Percentiles rank a stretch among this genome's conserved stretches.
Conservation (phyloP, 2,329 filamentous ascomycete genomes). For the Emmonsiellopsis sp. region DNA sequence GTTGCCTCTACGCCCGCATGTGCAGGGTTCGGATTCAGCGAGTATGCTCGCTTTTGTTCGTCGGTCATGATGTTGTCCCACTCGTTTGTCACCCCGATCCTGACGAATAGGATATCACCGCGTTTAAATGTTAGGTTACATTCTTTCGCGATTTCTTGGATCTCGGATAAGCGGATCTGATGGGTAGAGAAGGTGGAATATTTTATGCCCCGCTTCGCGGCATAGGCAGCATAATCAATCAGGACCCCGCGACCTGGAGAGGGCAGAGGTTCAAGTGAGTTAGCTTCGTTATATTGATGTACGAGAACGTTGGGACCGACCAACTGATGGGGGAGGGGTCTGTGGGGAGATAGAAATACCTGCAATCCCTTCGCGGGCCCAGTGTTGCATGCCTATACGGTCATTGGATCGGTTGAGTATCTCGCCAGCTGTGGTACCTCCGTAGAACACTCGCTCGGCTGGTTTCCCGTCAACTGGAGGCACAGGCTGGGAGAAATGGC, state of each 20-base stretch:
- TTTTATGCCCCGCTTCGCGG: constrained; percentile 29
- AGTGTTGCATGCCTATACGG: constrained; percentile 43
- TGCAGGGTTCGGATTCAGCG: constrained; percentile 31
- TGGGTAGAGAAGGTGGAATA: constrained; percentile 36
- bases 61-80: constrained; percentile 33
- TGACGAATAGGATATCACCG: constrained; percentile 46
- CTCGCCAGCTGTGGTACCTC: constrained; percentile 38
- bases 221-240: constrained; percentile 43
- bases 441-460: constrained; percentile 38
- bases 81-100: constrained; percentile 34
- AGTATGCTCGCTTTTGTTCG: constrained; percentile 22
- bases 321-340: background rate
- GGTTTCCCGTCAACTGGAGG: constrained; percentile 22
- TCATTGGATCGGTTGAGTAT: constrained; percentile 37
- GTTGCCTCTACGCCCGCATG: constrained; percentile 43
- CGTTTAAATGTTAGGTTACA: constrained; percentile 36
- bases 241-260: constrained; percentile 41
- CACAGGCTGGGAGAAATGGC: constrained; percentile 39
- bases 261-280: background rate
- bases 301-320: background rate
- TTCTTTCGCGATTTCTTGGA: constrained; percentile 33
- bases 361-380: constrained; percentile 41
- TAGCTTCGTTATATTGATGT: background rate
- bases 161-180: constrained; percentile 25
- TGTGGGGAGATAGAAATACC: constrained; percentile 15